Base-by-base conservation (phyloP, 805 yeast genomes). In the Candida michaelii region DNA sequence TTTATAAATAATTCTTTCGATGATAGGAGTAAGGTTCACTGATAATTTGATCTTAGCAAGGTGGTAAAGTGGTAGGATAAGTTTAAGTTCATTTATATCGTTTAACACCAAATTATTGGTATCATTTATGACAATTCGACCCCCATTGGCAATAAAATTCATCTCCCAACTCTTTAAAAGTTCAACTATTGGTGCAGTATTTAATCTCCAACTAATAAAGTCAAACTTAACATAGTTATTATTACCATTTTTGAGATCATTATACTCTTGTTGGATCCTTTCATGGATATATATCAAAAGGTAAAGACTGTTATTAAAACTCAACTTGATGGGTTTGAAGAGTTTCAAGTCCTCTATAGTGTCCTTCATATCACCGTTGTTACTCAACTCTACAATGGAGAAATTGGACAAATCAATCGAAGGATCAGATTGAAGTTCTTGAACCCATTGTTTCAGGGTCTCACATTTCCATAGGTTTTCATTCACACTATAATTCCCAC, bases 101-200 rank as follows among this genome's bases (percentile, higher is more conserved):
- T 70, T 72, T 42, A 82, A 74, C 9, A 76, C 63, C 31, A 71
- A 69, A 27, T 69, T 52, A 46, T 76, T 78, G 32, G 71, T 67
- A 21, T 76, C 76, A 48, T 75, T 75, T 21, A 83, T 73, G 15
- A 73, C 71, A 18, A 82, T 60, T 2, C 76, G 66, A 4, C 93
- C 93, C 8, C 84, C 86, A 51, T 78, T 82, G 48, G 71, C 69
- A 30, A 80, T 62, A 54, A 76, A 85, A 21, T 77, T 58, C 13
- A 72, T 67, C 59, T 85, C 93, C 91, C 91, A 85, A 19, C 80
- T 67, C 49, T 77, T 78, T 16, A 85, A 56, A 51, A 84, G 59
- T 10, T 74, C 62, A 48, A 78, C 82, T 40, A 85, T 71, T 5
- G 68, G 63, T 47, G 83, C 70, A 7, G 76, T 71, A 43, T 76